Evolutionary conservation across 331 rosid genomes (phyloP).

Genomic region (Malus hybrid): DNA sequence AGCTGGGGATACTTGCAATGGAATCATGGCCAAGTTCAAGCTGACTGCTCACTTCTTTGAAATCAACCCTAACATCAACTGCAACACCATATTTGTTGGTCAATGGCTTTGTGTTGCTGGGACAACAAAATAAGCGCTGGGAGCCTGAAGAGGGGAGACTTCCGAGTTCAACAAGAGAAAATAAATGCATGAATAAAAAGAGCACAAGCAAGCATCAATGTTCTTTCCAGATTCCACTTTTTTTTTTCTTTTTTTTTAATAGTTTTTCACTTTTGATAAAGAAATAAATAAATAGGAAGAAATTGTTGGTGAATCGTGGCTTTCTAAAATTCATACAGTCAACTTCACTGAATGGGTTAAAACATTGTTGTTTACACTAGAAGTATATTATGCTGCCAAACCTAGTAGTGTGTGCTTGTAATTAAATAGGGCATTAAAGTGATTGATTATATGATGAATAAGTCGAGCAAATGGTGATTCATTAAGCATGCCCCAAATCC

Average conservation of each 20-base stretch:
- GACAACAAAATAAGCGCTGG: not conserved
- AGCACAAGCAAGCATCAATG: not conserved
- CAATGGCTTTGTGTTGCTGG: slow-evolving; percentile 11
- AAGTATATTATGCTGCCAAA: too few relatives aligned
- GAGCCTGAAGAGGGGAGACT: not conserved
- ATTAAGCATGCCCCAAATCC: too few relatives aligned
- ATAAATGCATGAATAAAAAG: not conserved
- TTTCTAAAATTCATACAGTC: too few relatives aligned
- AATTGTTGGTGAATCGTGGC: not conserved
- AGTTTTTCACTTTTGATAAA: not conserved
- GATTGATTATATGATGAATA: too few relatives aligned
- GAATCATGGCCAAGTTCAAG: not conserved
- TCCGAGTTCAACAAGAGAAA: not conserved
- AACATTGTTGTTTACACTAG: too few relatives aligned
- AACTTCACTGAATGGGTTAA: too few relatives aligned
- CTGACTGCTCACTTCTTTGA: not conserved
- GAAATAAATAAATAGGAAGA: not conserved
- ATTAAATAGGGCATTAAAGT: too few relatives aligned
- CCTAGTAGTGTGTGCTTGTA: too few relatives aligned
- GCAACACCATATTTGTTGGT: slow-evolving; percentile 5
- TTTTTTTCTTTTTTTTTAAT: not conserved
- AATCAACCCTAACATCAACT: slow-evolving; percentile 7
- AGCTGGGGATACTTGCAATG: slow-evolving; percentile 8
- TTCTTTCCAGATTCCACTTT: not conserved
- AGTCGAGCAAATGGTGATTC: too few relatives aligned